These are phyloP conservation scores for Trichoderma orchidacearum DNA, from an alignment of 495 filamentous ascomycete species.

Conservation along the genomic window DNA sequence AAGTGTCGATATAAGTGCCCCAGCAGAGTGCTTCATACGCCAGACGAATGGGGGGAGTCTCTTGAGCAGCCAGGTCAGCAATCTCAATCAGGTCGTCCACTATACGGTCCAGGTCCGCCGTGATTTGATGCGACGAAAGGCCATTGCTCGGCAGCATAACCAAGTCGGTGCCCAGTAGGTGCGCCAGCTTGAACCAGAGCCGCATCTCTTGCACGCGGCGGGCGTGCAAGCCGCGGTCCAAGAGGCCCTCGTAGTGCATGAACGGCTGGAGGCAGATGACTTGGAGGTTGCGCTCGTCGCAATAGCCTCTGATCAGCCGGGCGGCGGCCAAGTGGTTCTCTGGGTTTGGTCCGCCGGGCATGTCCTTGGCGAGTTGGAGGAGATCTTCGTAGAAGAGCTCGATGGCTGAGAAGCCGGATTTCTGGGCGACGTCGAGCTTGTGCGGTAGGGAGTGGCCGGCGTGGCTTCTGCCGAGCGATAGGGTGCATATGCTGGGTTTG, in stretches of 20 bases:
- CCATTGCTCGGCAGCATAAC: constrained; percentile 67
- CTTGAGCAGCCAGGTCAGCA: constrained; percentile 45
- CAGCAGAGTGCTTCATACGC: constrained; percentile 68
- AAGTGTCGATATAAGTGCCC: constrained; percentile 56
- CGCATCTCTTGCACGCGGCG: constrained; percentile 46
- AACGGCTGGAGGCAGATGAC: constrained; percentile 71
- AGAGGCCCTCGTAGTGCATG: constrained; percentile 62
- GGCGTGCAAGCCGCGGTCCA: constrained; percentile 46
- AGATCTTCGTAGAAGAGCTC: constrained; percentile 78
- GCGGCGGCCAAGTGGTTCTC: constrained; percentile 45
- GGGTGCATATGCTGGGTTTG: constrained; percentile 39
- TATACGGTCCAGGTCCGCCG: constrained; percentile 43
- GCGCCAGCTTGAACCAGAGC: constrained; percentile 57
- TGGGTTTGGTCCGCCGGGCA: constrained; percentile 14
- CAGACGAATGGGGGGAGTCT: constrained; percentile 47
- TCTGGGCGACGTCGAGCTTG: constrained; percentile 53
- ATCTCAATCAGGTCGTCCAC: constrained; percentile 48
- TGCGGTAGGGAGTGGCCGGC: constrained; percentile 43
- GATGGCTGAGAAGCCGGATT: constrained; percentile 53
- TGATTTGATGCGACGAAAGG: constrained; percentile 36
- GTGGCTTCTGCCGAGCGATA: constrained; percentile 51
- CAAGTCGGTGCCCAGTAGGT: constrained; percentile 49
- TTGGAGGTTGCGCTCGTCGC: constrained; percentile 39
- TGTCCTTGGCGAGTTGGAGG: constrained; percentile 7
- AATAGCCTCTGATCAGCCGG: constrained; percentile 35